Conservation (phyloP, 2,329 filamentous ascomycete species). For the Domatiomyces catenatus region DNA sequence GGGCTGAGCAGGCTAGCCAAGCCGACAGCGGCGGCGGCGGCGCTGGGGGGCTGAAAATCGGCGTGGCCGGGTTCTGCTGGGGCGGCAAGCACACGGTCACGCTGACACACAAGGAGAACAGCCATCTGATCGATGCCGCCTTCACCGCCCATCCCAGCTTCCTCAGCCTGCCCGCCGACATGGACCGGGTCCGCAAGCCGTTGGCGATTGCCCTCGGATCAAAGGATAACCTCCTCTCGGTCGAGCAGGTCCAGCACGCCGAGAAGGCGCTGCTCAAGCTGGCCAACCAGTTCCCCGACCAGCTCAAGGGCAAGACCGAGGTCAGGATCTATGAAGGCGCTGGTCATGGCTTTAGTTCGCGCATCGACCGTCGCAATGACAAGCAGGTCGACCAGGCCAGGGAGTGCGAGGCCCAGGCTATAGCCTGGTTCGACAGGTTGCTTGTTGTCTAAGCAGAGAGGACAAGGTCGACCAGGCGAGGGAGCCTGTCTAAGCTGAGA, state of each 20-base stretch:
- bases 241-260: constrained; percentile 27
- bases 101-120: not conserved
- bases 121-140: constrained; percentile 28
- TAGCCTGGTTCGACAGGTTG: not conserved
- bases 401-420: not conserved
- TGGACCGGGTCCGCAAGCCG: constrained; percentile 26
- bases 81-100: constrained; percentile 26
- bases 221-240: constrained; percentile 28
- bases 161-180: constrained; percentile 28
- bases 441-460: not conserved
- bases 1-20: not conserved
- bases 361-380: constrained; percentile 20
- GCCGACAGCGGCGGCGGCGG: too few species aligned
- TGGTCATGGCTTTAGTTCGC: constrained; percentile 31
- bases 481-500: too few species aligned
- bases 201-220: constrained; percentile 28
- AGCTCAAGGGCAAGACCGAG: constrained; percentile 18
- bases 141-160: constrained; percentile 29
- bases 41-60: constrained; percentile 23
- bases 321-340: constrained; percentile 30
- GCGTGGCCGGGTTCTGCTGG: constrained; percentile 36
- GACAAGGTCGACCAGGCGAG: too few species aligned
- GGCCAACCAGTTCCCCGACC: not conserved
- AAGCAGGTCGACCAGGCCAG: not conserved
- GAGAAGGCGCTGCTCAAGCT: constrained; percentile 23